Conservation (phyloP, 2,329 filamentous ascomycete species). For the Hirsutella rhossiliensis region DNA sequence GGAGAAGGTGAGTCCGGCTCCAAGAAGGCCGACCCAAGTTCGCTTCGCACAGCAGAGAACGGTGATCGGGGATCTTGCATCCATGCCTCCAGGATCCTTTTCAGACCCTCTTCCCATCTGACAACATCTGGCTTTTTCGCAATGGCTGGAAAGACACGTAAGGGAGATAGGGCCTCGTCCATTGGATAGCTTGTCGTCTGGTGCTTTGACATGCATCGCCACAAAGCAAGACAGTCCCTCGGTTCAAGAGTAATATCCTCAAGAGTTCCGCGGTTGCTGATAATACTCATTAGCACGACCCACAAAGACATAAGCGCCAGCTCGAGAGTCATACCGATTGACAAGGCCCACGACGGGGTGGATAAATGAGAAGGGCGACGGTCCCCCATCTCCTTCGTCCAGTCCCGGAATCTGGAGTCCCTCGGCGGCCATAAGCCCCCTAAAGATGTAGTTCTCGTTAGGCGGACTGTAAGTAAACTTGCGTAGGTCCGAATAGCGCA, state of each 20-base stretch:
- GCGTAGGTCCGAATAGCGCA: conserved; percentile 66
- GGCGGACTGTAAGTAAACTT: conserved; percentile 53
- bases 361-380: conserved; percentile 42
- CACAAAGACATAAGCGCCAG: neutral
- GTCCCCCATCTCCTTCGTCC: conserved; percentile 27
- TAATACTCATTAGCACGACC: neutral
- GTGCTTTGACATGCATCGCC: conserved; percentile 48
- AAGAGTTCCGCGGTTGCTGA: conserved; percentile 45
- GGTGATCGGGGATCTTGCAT: conserved; percentile 38
- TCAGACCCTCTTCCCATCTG: conserved; percentile 51
- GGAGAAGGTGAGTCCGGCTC: neutral
- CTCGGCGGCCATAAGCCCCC: conserved; percentile 32
- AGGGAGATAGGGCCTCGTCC: conserved; percentile 34
- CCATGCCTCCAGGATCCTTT: conserved; percentile 45
- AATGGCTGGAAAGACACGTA: conserved; percentile 33
- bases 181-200: conserved; percentile 40
- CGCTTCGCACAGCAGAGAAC: conserved; percentile 29
- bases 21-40: conserved; percentile 20
- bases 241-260: conserved; percentile 59
- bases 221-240: conserved; percentile 56
- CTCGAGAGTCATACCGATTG: conserved; percentile 29
- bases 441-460: conserved; percentile 33
- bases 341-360: conserved; percentile 55
- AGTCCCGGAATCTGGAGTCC: conserved; percentile 32
- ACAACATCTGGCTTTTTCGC: conserved; percentile 55